Conservation (phyloP, 306 rosid genomes). For the Acacia acuminata region DNA sequence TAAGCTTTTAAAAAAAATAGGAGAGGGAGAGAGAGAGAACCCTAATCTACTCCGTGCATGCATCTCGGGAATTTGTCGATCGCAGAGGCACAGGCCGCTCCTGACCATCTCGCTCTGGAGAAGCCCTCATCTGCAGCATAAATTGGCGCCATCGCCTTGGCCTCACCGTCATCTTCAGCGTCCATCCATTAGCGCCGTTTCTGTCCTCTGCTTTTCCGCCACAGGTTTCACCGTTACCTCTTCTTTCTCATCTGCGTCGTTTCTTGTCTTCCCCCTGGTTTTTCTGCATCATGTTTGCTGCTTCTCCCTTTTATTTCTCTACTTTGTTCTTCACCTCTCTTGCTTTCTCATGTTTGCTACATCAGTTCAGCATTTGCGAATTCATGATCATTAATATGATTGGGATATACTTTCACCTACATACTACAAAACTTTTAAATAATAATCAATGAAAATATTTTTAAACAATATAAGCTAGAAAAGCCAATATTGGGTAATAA, state of each 20-base stretch:
- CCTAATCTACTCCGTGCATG: too few relatives aligned
- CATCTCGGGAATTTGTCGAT: background rate
- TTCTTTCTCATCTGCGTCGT: background rate
- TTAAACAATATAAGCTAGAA: conserved; percentile 9
- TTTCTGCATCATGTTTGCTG: background rate
- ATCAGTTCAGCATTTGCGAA: conserved; percentile 52
- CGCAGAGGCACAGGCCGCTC: background rate
- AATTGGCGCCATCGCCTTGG: background rate
- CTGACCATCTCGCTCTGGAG: background rate
- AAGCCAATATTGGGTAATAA: conserved; percentile 16
- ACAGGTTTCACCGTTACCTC: background rate
- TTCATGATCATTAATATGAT: conserved; percentile 81
- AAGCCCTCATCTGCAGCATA: background rate
- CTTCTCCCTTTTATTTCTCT: background rate
- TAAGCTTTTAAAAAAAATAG: too few relatives aligned
- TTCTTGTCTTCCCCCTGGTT: background rate
- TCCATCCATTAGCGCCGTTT: background rate
- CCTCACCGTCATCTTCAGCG: background rate
- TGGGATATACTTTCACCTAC: conserved; percentile 75
- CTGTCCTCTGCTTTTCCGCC: background rate
- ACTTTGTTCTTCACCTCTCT: background rate
- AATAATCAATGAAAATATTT: background rate
- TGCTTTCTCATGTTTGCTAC: background rate
- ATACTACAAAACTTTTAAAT: conserved; percentile 22
- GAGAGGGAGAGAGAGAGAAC: too few relatives aligned